These are phyloP conservation scores for Termitomyces sp. DNA, from an alignment of 768 basidiomycete species.

Conservation along the genomic window DNA sequence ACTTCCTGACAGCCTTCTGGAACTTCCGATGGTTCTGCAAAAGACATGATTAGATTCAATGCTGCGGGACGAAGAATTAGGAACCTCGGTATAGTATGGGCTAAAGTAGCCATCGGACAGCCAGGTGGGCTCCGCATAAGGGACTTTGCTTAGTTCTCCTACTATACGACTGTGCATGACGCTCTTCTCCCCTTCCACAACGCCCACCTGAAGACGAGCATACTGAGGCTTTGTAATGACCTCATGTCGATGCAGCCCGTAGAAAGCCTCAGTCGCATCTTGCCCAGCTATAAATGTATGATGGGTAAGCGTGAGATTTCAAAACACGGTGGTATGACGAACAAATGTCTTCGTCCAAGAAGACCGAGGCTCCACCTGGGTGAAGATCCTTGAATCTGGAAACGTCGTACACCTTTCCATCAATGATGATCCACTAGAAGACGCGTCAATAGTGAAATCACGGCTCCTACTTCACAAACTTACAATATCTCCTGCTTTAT, in stretches of 20 bases:
- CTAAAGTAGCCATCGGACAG: constrained; percentile 57
- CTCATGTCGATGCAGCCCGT: constrained; percentile 85
- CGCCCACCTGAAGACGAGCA: constrained; percentile 71
- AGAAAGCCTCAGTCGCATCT: constrained; percentile 90
- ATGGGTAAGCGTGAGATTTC: background rate
- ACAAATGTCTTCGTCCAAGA: constrained; percentile 78
- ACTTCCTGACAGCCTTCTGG: constrained; percentile 63
- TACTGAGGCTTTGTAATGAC: constrained; percentile 81
- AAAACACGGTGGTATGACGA: constrained; percentile 19
- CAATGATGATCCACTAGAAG: constrained; percentile 74
- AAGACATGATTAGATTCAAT: constrained; percentile 6
- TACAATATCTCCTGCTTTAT: constrained; percentile 67
- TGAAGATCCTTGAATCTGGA: constrained; percentile 80
- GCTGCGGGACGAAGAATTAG: constrained; percentile 11
- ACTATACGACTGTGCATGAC: constrained; percentile 51
- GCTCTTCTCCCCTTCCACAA: constrained; percentile 64
- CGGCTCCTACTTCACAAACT: constrained; percentile 13
- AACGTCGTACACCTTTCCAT: constrained; percentile 83
- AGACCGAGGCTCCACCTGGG: constrained; percentile 79
- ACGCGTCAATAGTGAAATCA: background rate
- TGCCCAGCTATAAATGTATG: constrained; percentile 63
- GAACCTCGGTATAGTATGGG: constrained; percentile 75
- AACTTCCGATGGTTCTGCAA: constrained; percentile 57
- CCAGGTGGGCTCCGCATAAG: constrained; percentile 93
- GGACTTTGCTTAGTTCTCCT: constrained; percentile 74